Percentiles rank a stretch among this genome's conserved stretches.
phyloP scores from a whole-genome alignment of 2,329 filamentous ascomycete species.

The Falciphora oryzae region DNA sequence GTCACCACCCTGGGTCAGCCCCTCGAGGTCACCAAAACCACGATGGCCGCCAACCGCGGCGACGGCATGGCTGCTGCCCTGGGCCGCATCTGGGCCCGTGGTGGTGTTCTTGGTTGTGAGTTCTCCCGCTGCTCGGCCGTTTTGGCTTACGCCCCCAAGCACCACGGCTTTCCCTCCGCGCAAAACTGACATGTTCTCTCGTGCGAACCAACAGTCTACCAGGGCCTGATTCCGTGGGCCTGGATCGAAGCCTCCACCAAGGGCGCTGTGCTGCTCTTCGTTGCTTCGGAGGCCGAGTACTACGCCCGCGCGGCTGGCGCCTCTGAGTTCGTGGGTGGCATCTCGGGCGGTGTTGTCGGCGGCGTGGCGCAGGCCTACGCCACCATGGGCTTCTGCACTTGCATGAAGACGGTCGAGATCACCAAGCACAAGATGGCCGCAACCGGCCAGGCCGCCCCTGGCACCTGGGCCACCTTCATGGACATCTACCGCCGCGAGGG shows the following conservation, averaged over 20 bases:
- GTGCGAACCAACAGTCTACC: slow-evolving; percentile 68
- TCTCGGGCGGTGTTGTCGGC: slow-evolving; percentile 84
- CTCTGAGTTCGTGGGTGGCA: slow-evolving; percentile 80
- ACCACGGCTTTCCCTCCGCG: background rate
- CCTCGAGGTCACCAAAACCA: slow-evolving; percentile 98
- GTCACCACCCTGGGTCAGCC: slow-evolving; percentile 66
- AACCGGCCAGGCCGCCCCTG: slow-evolving; percentile 73
- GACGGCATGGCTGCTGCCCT: slow-evolving; percentile 82
- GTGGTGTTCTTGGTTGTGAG: slow-evolving; percentile 91
- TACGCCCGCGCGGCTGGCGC: slow-evolving; percentile 80
- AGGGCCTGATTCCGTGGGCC: slow-evolving; percentile 98
- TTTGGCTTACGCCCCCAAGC: background rate
- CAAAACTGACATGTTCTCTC: background rate
- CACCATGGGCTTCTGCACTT: slow-evolving; percentile 99
- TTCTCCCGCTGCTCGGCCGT: slow-evolving; percentile 19
- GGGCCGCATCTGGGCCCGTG: slow-evolving; percentile 84
- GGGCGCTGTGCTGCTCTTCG: slow-evolving; percentile 97
- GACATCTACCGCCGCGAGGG: slow-evolving; percentile 94
- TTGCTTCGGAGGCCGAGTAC: slow-evolving; percentile 97
- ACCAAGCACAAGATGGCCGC: slow-evolving; percentile 95
- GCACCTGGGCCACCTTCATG: slow-evolving; percentile 94
- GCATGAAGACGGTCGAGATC: slow-evolving; percentile 99
- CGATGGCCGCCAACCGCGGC: slow-evolving; percentile 94
- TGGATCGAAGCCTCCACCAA: slow-evolving; percentile 99
- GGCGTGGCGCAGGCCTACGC: slow-evolving; percentile 97